Percentiles rank a stretch among this genome's conserved stretches.
Evolutionary conservation across 2,329 filamentous ascomycete genomes (phyloP).

Genomic region (Alternaria ethzedia): DNA sequence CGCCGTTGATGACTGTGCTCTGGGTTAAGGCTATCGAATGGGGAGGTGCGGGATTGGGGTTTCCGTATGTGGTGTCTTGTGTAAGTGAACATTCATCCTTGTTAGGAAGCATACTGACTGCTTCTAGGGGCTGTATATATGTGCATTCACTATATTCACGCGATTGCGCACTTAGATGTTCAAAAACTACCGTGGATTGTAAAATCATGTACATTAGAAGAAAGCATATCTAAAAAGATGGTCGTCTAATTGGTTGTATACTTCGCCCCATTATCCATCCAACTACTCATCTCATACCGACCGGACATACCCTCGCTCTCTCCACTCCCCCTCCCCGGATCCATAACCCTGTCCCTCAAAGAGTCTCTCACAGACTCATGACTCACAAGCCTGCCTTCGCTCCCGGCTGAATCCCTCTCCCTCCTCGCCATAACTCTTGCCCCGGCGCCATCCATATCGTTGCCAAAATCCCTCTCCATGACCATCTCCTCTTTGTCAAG

Average conservation of each 20-base stretch:
- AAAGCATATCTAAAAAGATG: background rate
- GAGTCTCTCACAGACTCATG: conserved; percentile 3
- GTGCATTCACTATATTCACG: conserved; percentile 5
- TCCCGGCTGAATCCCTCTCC: conserved; percentile 15
- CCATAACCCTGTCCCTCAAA: conserved; percentile 10
- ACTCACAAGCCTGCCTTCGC: conserved; percentile 2
- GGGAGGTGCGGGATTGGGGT: conserved; percentile 40
- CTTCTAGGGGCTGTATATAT: conserved; percentile 16
- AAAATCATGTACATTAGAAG: background rate
- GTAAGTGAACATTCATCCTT: conserved; percentile 26
- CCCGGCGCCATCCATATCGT: background rate
- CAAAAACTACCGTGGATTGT: background rate
- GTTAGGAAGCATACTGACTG: background rate
- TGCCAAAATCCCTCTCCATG: conserved; percentile 8
- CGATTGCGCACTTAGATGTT: background rate
- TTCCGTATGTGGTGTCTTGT: conserved; percentile 46
- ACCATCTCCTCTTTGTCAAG: conserved; percentile 35
- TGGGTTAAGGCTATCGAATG: conserved; percentile 46
- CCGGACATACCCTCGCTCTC: conserved; percentile 10
- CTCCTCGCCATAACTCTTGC: background rate
- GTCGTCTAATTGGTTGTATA: background rate
- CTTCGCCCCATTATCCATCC: background rate
- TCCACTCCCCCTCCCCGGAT: conserved; percentile 2
- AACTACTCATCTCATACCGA: conserved; percentile 1
- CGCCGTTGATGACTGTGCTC: conserved; percentile 45